These are phyloP conservation scores for Hortiboletus campestris DNA, from an alignment of 768 basidiomycete species.

Conservation along the genomic window DNA sequence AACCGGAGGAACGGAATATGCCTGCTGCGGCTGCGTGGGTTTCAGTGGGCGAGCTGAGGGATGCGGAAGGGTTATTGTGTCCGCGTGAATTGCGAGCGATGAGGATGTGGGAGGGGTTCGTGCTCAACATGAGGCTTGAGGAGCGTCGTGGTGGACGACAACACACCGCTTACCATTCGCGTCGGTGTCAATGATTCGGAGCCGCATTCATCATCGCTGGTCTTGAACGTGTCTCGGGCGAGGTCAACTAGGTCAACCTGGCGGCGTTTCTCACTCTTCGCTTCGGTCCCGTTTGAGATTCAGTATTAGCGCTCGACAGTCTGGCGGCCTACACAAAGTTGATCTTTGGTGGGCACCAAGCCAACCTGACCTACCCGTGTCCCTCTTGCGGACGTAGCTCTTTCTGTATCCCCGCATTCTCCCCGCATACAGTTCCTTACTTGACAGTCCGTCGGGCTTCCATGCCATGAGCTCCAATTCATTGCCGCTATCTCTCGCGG, in stretches of 20 bases:
- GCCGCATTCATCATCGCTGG: neutral
- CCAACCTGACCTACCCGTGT: too few relatives aligned
- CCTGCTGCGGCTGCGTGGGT: constrained; percentile 86
- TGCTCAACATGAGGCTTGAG: constrained; percentile 19
- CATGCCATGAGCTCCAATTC: neutral
- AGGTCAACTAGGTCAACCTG: neutral
- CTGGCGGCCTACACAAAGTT: too few relatives aligned
- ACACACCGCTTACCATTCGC: too few relatives aligned
- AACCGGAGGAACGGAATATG: constrained; percentile 77
- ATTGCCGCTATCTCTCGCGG: too few relatives aligned
- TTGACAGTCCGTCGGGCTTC: neutral
- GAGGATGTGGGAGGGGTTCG: constrained; percentile 81
- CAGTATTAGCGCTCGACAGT: neutral
- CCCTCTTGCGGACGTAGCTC: too few relatives aligned
- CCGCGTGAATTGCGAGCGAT: constrained; percentile 85
- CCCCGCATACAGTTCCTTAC: neutral
- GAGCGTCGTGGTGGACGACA: too few relatives aligned
- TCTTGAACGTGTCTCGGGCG: neutral
- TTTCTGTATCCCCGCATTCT: too few relatives aligned
- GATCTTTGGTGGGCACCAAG: too few relatives aligned
- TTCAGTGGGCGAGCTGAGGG: constrained; percentile 82
- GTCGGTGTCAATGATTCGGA: neutral
- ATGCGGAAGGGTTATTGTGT: constrained; percentile 69
- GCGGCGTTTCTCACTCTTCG: neutral
- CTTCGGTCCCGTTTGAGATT: neutral